These are phyloP conservation scores for Caloboletus inedulis DNA, from an alignment of 1,284 basidiomycete species.

Conservation along the genomic window DNA sequence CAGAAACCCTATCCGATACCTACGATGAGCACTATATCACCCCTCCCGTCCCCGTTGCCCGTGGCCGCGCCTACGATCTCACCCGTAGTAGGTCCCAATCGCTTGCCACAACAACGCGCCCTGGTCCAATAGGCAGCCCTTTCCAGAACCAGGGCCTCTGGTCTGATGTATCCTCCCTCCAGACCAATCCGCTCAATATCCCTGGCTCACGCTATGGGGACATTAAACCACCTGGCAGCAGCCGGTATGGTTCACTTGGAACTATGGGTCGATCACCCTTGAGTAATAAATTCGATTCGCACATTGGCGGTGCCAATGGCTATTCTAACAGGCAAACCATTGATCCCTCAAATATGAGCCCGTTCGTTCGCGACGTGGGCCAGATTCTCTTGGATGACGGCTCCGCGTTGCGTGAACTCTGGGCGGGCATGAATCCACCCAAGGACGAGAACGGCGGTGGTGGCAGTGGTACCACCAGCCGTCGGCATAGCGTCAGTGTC, in stretches of 20 bases:
- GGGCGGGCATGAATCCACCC: conserved; percentile 61
- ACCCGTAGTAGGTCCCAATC: conserved; percentile 74
- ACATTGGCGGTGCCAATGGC: conserved; percentile 45
- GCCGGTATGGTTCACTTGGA: conserved; percentile 64
- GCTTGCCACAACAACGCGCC: conserved; percentile 57
- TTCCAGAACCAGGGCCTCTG: conserved; percentile 49
- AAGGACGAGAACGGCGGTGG: conserved; percentile 51
- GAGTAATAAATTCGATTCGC: conserved; percentile 42
- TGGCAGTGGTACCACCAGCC: conserved; percentile 76
- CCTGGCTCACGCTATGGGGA: conserved; percentile 53
- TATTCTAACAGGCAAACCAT: conserved; percentile 45
- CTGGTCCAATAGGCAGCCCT: conserved; percentile 43
- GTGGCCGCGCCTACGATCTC: conserved; percentile 60
- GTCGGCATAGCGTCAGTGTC: conserved; percentile 83
- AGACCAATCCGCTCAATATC: conserved; percentile 52
- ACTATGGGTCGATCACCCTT: conserved; percentile 51
- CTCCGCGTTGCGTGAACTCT: conserved; percentile 64
- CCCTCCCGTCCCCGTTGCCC: conserved; percentile 34
- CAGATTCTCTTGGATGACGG: conserved; percentile 72
- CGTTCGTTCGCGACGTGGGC: conserved; percentile 75
- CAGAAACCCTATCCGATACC: conserved; percentile 51
- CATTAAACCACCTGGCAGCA: conserved; percentile 56
- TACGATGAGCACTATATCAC: conserved; percentile 54
- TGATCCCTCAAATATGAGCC: conserved; percentile 75
- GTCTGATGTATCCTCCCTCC: conserved; percentile 46